phyloP scores from a whole-genome alignment of 257 asterid genomes.

The Anisodus acutangulus region DNA sequence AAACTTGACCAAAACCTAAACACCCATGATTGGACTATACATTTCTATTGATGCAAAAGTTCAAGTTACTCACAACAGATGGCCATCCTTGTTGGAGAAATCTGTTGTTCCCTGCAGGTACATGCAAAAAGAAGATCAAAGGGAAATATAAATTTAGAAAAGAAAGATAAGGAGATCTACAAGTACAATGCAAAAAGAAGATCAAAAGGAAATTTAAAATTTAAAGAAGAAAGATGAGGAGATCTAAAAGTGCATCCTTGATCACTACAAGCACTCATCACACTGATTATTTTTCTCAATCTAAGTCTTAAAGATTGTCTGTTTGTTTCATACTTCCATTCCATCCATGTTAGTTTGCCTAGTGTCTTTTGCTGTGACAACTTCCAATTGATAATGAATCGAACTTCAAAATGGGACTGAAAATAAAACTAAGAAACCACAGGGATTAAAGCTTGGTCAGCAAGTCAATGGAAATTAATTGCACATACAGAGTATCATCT shows the following conservation, averaged over 20 bases:
- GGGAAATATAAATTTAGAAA: neutral
- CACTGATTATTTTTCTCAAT: neutral
- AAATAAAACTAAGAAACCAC: slow-evolving; percentile 5
- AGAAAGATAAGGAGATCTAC: neutral
- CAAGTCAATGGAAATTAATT: neutral
- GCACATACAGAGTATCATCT: slow-evolving; percentile 2
- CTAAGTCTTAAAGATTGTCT: neutral
- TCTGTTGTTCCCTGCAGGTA: slow-evolving; percentile 22
- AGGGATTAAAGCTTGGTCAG: neutral
- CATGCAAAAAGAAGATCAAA: slow-evolving; percentile 10
- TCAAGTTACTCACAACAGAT: neutral
- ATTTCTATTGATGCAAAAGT: slow-evolving; percentile 13
- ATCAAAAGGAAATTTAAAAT: neutral
- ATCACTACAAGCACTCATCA: slow-evolving; percentile 8
- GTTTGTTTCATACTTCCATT: neutral
- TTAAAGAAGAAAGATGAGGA: neutral
- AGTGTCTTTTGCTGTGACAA: slow-evolving; percentile 9
- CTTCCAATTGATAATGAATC: slow-evolving; percentile 11
- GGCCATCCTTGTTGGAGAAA: slow-evolving; percentile 24
- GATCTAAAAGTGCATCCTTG: neutral
- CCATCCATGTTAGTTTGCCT: slow-evolving; percentile 24
- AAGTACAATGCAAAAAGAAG: neutral
- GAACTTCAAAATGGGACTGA: neutral
- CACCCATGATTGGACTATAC: slow-evolving; percentile 9
- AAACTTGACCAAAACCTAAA: neutral